These are phyloP conservation scores for Cardamine resedifolia DNA, from an alignment of 345 rosid species.

Conservation along the genomic window DNA sequence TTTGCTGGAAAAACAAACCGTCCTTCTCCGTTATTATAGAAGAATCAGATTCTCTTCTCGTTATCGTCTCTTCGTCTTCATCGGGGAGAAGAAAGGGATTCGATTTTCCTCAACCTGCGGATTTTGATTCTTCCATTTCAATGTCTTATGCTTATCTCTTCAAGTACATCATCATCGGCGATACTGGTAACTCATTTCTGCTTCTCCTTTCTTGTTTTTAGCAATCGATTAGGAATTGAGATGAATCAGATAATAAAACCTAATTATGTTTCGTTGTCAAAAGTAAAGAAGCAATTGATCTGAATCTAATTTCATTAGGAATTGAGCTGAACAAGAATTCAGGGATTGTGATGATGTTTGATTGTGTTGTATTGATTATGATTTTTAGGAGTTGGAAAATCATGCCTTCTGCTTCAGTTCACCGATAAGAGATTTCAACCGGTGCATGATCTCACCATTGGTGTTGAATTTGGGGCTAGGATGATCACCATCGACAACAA, in stretches of 20 bases:
- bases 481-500: constrained; percentile 94
- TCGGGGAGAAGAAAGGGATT: background rate
- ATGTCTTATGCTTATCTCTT: constrained; percentile 92
- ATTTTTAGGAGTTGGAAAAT: constrained; percentile 84
- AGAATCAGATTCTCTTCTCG: background rate
- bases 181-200: constrained; percentile 54
- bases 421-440: constrained; percentile 98
- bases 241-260: background rate
- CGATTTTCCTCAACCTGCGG: constrained; percentile 5
- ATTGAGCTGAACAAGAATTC: background rate
- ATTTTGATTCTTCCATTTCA: background rate
- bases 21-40: constrained; percentile 24
- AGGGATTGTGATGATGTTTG: background rate
- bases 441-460: constrained; percentile 92
- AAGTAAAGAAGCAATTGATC: background rate
- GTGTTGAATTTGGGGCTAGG: constrained; percentile 94
- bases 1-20: constrained; percentile 31
- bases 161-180: constrained; percentile 99
- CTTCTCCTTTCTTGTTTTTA: background rate
- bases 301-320: background rate
- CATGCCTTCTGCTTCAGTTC: constrained; percentile 94
- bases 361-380: constrained; percentile 1
- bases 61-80: constrained; percentile 9
- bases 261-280: constrained; percentile 1
- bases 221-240: background rate